Conservation (phyloP, 2,329 filamentous ascomycete genomes). For the Fusarium nelsonii region DNA sequence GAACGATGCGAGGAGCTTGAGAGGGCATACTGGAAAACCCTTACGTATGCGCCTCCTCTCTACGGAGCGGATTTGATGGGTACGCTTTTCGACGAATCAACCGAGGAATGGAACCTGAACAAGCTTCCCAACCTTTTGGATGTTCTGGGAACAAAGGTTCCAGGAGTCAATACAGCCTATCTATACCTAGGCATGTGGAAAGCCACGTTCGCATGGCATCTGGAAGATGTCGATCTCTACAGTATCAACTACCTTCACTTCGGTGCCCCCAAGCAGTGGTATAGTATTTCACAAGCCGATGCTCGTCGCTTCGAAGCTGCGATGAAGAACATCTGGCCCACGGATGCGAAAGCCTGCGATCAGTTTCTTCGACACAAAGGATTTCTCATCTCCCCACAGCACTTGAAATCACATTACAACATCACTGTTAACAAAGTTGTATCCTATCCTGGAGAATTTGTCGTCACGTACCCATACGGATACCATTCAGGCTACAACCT, state of each 20-base stretch:
- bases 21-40: constrained; percentile 94
- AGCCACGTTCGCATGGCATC: constrained; percentile 98
- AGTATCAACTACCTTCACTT: constrained; percentile 99
- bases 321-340: constrained; percentile 96
- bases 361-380: constrained; percentile 98
- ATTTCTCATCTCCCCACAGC: constrained; percentile 92
- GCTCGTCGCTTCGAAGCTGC: constrained; percentile 91
- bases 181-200: constrained; percentile 99
- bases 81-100: constrained; percentile 89
- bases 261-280: constrained; percentile 98
- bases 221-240: constrained; percentile 98
- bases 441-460: constrained; percentile 96
- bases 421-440: constrained; percentile 97
- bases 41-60: constrained; percentile 93
- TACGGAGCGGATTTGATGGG: constrained; percentile 98
- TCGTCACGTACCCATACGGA: constrained; percentile 97
- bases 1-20: constrained; percentile 96
- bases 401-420: constrained; percentile 87
- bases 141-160: constrained; percentile 93
- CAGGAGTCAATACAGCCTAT: constrained; percentile 97
- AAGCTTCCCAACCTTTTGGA: constrained; percentile 94
- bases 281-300: constrained; percentile 97
- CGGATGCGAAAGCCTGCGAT: constrained; percentile 93
- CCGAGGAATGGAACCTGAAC: constrained; percentile 91
- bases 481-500: constrained; percentile 99